Conservation (phyloP, 257 asterid genomes). For the Capsicum chinense region DNA sequence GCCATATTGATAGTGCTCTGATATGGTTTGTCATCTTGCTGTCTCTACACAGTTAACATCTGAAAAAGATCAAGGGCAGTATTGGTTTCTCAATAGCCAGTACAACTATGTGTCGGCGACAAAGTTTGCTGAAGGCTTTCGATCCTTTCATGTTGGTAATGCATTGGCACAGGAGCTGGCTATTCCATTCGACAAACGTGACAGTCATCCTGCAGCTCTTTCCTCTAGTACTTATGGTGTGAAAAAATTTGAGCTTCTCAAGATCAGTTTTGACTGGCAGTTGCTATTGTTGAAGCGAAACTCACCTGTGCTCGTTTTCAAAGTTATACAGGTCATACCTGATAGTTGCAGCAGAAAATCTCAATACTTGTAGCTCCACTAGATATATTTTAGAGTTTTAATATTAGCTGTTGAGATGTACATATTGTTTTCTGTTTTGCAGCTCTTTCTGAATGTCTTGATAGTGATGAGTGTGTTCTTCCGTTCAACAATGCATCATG, state of each 20-base stretch:
- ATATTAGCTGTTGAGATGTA: neutral
- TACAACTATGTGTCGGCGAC: constrained; percentile 66
- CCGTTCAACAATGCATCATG: constrained; percentile 83
- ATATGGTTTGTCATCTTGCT: constrained; percentile 52
- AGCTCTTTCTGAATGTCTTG: constrained; percentile 86
- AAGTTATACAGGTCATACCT: constrained; percentile 57
- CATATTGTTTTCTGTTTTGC: constrained; percentile 38
- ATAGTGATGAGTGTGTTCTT: constrained; percentile 94
- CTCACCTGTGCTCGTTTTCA: constrained; percentile 66
- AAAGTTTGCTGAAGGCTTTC: constrained; percentile 80
- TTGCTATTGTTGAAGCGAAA: constrained; percentile 65
- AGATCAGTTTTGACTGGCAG: constrained; percentile 81
- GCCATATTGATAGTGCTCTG: neutral
- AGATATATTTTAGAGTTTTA: neutral
- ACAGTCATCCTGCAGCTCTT: constrained; percentile 91
- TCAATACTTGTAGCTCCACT: neutral
- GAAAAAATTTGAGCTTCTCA: constrained; percentile 71
- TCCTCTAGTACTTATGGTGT: constrained; percentile 78
- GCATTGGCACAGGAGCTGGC: constrained; percentile 67
- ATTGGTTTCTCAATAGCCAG: constrained; percentile 74
- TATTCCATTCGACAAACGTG: constrained; percentile 77
- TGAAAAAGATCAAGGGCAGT: constrained; percentile 89
- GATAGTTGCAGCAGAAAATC: neutral
- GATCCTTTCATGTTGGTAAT: constrained; percentile 39
- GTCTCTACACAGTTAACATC: constrained; percentile 35